Percentiles rank a stretch among this genome's conserved stretches.
Conservation (phyloP, 1,284 basidiomycete genomes). For the Marasmius tenuissimus region DNA sequence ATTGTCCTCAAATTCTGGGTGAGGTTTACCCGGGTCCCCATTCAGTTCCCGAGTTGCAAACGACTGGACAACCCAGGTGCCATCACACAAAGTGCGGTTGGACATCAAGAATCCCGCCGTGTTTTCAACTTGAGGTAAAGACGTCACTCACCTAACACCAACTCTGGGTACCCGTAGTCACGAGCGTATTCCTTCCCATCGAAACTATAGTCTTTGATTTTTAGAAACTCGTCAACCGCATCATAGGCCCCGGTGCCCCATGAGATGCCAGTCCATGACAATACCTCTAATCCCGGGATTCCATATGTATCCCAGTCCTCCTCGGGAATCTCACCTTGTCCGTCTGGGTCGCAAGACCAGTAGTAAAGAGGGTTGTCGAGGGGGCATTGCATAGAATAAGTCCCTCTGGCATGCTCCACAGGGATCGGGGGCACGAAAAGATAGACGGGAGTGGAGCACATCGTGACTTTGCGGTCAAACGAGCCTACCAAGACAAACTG, state of each 20-base stretch:
- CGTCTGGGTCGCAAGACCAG: neutral
- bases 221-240: neutral
- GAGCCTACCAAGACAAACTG: neutral
- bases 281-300: neutral
- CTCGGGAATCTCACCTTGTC: neutral
- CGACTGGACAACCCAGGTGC: too few relatives aligned
- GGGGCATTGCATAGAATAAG: neutral
- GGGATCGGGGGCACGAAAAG: neutral
- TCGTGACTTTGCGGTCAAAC: neutral
- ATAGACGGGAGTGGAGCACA: neutral
- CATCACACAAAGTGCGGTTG: too few relatives aligned
- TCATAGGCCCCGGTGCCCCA: neutral
- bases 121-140: too few relatives aligned
- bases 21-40: too few relatives aligned
- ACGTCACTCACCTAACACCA: neutral
- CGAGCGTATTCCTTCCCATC: neutral
- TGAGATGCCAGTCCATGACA: neutral
- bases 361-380: neutral
- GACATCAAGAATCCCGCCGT: too few relatives aligned
- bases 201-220: neutral
- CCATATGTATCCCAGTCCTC: neutral
- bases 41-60: too few relatives aligned
- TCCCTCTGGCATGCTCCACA: neutral
- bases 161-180: neutral
- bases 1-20: too few relatives aligned